Evolutionary conservation across 208 protist genomes (phyloP), one percentile per base, ranked within the genome.

Genomic region (Acanthamoeba quina): DNA sequence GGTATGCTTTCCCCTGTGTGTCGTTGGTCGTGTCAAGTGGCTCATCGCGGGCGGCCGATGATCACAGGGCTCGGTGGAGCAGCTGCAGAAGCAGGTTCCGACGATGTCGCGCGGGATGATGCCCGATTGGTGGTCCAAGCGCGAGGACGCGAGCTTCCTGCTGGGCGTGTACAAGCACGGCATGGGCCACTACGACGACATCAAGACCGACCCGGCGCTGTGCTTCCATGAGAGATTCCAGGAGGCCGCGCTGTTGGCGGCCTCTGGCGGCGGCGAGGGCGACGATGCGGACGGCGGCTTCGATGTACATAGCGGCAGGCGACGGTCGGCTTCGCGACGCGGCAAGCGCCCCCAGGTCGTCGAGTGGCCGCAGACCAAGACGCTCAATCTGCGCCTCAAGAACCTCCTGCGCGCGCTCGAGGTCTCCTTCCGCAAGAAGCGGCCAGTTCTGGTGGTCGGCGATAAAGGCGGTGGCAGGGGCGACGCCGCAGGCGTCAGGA

Each of bases 151-250:
- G 6, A 37, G 68, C 70, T 83, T 97, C 13, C 74, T 97, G 19
- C 47, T 95, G 15, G 96, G 96, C 64, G 60, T 94, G 7, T 96
- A 95, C 52, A 95, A 92, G 72, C 85, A 97, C 91, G 96, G 96
- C 13, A 95, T 94, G 58, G 94, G 95, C 17, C 92, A 93, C 76
- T 96, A 94, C 64, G 52, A 85, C 0, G 95, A 94, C 13, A 94
- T 96, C 24, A 94, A 94, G 60, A n/a, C 15, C 62, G 95, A 96
- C 58, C 88, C 94, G 2, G 44, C 37, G 41, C 66, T 96, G 2
- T 82, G 86, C 62, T 76, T 96, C 74, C 78, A 86, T 34, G 78
- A 86, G 78, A 56, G 78, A 31, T 86, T 86, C 78, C 78, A 86
- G 49, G 78, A 86, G 34, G 78, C 78, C 15, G 78, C 49, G 5